These are phyloP conservation scores for Xylaria flabelliformis DNA, from an alignment of 495 filamentous ascomycete species.

Conservation along the genomic window DNA sequence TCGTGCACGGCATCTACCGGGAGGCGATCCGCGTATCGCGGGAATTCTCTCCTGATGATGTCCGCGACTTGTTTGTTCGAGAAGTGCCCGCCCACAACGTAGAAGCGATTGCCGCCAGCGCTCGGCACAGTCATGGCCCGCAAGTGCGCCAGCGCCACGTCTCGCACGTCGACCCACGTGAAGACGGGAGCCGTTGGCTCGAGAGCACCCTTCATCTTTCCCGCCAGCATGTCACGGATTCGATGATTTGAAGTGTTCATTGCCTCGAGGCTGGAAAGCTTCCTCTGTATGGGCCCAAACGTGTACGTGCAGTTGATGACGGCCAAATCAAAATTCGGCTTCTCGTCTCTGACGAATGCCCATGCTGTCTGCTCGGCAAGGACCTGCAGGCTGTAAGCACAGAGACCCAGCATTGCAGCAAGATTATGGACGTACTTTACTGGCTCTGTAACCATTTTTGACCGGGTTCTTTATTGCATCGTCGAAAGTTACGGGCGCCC, in stretches of 20 bases:
- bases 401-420: slow-evolving; percentile 3
- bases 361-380: slow-evolving; percentile 55
- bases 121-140: slow-evolving; percentile 46
- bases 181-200: slow-evolving; percentile 51
- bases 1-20: slow-evolving; percentile 43
- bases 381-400: slow-evolving; percentile 23
- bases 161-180: slow-evolving; percentile 50
- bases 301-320: slow-evolving; percentile 54
- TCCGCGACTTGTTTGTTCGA: slow-evolving; percentile 49
- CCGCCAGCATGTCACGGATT: slow-evolving; percentile 48
- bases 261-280: slow-evolving; percentile 33
- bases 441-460: slow-evolving; percentile 44
- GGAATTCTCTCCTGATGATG: slow-evolving; percentile 36
- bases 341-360: slow-evolving; percentile 43
- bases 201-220: slow-evolving; percentile 39
- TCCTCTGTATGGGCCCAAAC: slow-evolving; percentile 51
- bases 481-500: slow-evolving; percentile 44
- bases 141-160: slow-evolving; percentile 53
- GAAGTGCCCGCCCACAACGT: slow-evolving; percentile 50
- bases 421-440: slow-evolving; percentile 41
- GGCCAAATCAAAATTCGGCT: slow-evolving; percentile 49
- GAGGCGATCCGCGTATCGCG: slow-evolving; percentile 35
- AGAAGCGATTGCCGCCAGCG: slow-evolving; percentile 53
- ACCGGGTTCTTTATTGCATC: slow-evolving; percentile 33
- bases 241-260: slow-evolving; percentile 58